A percentile compares a stretch with the other conserved stretches of the same genome.
These are phyloP conservation scores for Brasenia schreberi DNA, from an alignment of 164 flowering plant genomes.

Conservation along the genomic window DNA sequence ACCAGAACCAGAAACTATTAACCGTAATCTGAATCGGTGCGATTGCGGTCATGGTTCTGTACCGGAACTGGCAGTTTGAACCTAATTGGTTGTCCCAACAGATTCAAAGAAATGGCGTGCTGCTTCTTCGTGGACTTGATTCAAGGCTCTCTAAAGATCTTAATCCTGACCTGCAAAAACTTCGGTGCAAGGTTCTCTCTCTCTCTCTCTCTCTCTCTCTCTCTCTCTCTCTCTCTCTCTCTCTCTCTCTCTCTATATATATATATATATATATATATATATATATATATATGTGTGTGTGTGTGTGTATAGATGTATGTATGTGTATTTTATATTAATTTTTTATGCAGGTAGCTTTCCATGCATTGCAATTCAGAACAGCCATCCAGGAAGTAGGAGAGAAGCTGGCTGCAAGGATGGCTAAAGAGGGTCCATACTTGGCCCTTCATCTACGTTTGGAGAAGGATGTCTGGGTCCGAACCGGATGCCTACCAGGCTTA, in stretches of 20 bases:
- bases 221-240: not conserved
- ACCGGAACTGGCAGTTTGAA: not conserved
- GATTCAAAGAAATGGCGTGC: constrained; percentile 9
- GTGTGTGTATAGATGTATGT: no score
- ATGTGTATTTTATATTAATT: not conserved
- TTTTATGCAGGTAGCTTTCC: constrained; percentile 11
- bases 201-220: not conserved
- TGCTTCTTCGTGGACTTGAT: constrained; percentile 12
- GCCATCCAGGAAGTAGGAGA: constrained; percentile 13
- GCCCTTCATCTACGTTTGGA: constrained; percentile 19
- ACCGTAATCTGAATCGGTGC: not conserved
- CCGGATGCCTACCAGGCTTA: constrained; percentile 17
- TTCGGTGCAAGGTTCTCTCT: constrained; percentile 17
- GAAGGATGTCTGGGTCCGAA: constrained; percentile 23
- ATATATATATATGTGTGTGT: not conserved
- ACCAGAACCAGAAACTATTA: not conserved
- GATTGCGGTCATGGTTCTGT: not conserved
- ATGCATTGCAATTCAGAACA: constrained; percentile 12
- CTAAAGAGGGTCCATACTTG: constrained; percentile 9
- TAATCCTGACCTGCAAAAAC: constrained; percentile 14
- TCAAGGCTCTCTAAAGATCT: constrained; percentile 17
- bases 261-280: no score
- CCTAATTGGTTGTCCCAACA: constrained; percentile 1
- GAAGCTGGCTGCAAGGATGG: constrained; percentile 14
- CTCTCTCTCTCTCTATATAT: no score